Percentiles rank a stretch among this genome's conserved stretches.
Conservation (phyloP, 1,284 basidiomycete species). For the Stygiomarasmius scandens region DNA sequence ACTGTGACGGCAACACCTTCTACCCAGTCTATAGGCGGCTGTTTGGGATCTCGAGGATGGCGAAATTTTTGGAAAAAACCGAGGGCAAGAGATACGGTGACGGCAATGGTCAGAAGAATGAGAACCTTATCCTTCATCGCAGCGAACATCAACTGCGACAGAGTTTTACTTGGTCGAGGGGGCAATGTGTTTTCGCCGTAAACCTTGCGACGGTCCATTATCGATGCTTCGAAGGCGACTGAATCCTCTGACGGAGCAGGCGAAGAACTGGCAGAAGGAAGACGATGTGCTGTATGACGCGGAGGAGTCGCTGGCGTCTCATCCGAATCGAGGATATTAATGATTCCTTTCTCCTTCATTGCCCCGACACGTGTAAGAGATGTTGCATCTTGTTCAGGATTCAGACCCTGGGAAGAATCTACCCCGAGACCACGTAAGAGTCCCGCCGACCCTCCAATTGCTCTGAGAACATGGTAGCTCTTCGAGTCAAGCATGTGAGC, state of each 20-base stretch:
- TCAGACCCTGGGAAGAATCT: conserved; percentile 60
- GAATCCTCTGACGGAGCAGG: conserved; percentile 26
- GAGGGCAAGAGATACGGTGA: conserved; percentile 90
- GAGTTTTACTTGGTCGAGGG: conserved; percentile 73
- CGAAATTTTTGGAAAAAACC: conserved; percentile 95
- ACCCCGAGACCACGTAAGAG: conserved; percentile 81
- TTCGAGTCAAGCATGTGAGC: conserved; percentile 94
- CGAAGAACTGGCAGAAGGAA: conserved; percentile 28
- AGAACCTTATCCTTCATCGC: conserved; percentile 96
- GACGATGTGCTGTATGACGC: conserved; percentile 31
- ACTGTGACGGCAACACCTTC: conserved; percentile 97
- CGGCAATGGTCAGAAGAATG: conserved; percentile 88
- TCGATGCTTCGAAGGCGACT: conserved; percentile 52
- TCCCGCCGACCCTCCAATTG: conserved; percentile 75
- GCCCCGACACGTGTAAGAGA: neutral
- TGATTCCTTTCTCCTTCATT: conserved; percentile 15
- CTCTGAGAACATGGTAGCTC: conserved; percentile 65
- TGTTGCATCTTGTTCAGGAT: neutral
- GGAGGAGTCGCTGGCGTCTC: conserved; percentile 41
- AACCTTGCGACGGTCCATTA: conserved; percentile 71
- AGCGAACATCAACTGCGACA: conserved; percentile 89
- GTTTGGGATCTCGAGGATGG: conserved; percentile 48
- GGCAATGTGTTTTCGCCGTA: conserved; percentile 90
- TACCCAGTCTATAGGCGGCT: conserved; percentile 90
- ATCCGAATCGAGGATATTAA: conserved; percentile 26